Evolutionary conservation across 2,329 filamentous ascomycete species (phyloP), one percentile per base, ranked within the genome.

Genomic region (Scorias spongiosa): DNA sequence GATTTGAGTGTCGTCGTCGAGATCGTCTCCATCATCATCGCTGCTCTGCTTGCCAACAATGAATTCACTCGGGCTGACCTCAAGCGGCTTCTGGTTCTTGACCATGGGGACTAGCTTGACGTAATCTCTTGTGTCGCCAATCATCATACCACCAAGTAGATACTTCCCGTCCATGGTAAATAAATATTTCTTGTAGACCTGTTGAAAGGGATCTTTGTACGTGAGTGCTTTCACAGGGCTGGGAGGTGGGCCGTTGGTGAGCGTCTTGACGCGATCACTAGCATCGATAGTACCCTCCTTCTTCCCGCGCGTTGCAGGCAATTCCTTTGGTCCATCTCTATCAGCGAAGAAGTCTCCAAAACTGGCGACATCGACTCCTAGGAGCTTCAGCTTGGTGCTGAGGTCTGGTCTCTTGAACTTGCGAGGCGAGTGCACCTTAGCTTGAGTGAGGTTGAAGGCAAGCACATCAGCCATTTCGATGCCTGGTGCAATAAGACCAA

Each of bases 291-390:
- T 54, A 28, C 58, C 62, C 42, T 67, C 65, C 51, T 68, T 70
- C 50, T 64, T 70, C 2, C 62, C 58, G 39, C 65, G 64, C 48
- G 72, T 73, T 2, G 72, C 70, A 0, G 84, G 86, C n/a, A 89
- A 66, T 40, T 78, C 71, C 49, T 80, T 81, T 0, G 85, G 84
- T 0, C 86, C 86, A 57, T 93, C 84, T 28, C 83, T 70, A 54
- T 94, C 87, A 0, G 87, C 87, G 51, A 94, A 94, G 67, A 88
- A 94, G 59, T 94, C 88, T 0, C 88, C 87, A 57, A 94, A 94
- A 56, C 84, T 91, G 14, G 88, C 88, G 4, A 94, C 88, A 51
- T 94, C 84, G 8, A 94, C 85, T 0, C 87, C 87, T 0, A 94
- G 71, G 0, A 94, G 69, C 68, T 94, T 94, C 28, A 94, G 67